These are phyloP conservation scores for Populus hybrid DNA, from an alignment of 441 rosid genomes.

Conservation along the genomic window DNA sequence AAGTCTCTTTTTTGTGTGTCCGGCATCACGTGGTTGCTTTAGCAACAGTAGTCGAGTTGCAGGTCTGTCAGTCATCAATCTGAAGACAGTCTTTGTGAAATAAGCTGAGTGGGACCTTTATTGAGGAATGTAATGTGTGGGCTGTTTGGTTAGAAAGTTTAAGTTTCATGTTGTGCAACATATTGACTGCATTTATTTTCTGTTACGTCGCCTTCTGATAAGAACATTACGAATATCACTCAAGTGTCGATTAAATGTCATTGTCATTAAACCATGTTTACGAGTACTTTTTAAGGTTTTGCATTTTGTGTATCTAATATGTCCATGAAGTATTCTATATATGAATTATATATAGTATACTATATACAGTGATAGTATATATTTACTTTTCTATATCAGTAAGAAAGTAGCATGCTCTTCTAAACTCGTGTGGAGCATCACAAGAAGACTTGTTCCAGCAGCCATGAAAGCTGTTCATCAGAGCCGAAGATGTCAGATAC, in stretches of 20 bases:
- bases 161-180: background rate
- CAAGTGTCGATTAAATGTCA: background rate
- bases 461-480: constrained; percentile 84
- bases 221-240: background rate
- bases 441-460: constrained; percentile 84
- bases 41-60: too few species aligned
- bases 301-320: too few species aligned
- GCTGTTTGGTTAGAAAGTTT: background rate
- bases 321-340: background rate
- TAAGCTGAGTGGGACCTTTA: background rate
- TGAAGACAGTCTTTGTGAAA: background rate
- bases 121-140: background rate
- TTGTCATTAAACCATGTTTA: background rate
- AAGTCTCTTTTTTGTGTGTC: too few species aligned
- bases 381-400: constrained; percentile 16
- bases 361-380: too few species aligned
- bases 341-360: too few species aligned
- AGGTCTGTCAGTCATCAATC: constrained; percentile 33
- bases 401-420: constrained; percentile 80
- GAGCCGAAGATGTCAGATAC: constrained; percentile 62
- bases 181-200: background rate
- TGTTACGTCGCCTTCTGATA: background rate
- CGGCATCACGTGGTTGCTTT: too few species aligned
- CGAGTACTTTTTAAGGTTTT: background rate
- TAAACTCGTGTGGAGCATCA: constrained; percentile 75